These are phyloP conservation scores for Carex littledalei DNA, from an alignment of 176 grass and related monocot species.

Conservation along the genomic window DNA sequence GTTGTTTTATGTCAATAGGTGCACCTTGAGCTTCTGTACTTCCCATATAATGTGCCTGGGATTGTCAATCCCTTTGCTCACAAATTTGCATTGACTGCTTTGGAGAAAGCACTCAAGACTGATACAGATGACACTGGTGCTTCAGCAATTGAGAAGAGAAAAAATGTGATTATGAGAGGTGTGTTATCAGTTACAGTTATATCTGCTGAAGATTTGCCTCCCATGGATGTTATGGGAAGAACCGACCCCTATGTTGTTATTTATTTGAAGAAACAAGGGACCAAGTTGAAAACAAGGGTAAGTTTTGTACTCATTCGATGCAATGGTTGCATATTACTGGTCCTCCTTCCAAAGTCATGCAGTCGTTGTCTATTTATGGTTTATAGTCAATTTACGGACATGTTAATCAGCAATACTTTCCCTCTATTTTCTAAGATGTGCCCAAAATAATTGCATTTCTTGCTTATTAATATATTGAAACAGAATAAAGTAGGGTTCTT, in stretches of 20 bases:
- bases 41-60: slow-evolving; percentile 60
- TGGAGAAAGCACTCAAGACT: slow-evolving; percentile 90
- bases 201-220: slow-evolving; percentile 87
- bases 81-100: slow-evolving; percentile 70
- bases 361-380: not conserved
- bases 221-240: slow-evolving; percentile 94
- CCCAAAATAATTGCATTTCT: not conserved
- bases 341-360: not conserved
- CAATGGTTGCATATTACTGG: not conserved
- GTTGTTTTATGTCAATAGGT: slow-evolving; percentile 44
- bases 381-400: not conserved
- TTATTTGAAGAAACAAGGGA: slow-evolving; percentile 79
- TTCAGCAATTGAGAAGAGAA: slow-evolving; percentile 40
- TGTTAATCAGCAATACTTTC: not conserved
- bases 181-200: slow-evolving; percentile 89
- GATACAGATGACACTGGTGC: slow-evolving; percentile 63
- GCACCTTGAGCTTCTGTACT: slow-evolving; percentile 91
- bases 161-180: slow-evolving; percentile 92
- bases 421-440: not conserved
- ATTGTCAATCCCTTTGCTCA: slow-evolving; percentile 66
- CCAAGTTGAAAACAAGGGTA: slow-evolving; percentile 94
- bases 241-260: slow-evolving; percentile 89
- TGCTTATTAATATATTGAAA: not conserved
- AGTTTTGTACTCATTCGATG: not conserved
- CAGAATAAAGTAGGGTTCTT: not conserved